These are phyloP conservation scores for Clonostachys solani DNA, from an alignment of 2,329 filamentous ascomycete species.

Conservation along the genomic window DNA sequence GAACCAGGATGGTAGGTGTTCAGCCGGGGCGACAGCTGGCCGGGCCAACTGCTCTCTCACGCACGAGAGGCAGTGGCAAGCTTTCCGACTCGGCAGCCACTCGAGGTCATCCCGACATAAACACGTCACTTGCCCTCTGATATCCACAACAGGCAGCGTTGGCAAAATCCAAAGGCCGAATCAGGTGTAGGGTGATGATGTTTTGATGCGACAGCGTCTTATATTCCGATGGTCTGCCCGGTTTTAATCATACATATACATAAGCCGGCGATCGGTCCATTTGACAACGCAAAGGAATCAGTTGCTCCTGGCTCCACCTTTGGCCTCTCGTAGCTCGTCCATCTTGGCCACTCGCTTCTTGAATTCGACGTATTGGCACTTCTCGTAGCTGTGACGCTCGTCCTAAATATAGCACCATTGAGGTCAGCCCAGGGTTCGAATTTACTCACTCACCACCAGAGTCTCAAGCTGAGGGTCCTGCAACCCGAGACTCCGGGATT, in stretches of 20 bases:
- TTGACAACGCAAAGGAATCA: conserved; percentile 23
- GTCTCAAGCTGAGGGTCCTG: background rate
- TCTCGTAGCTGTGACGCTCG: conserved; percentile 97
- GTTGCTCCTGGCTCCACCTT: conserved; percentile 82
- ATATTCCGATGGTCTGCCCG: no score
- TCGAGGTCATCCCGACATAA: no score
- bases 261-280: no score
- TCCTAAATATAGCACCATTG: conserved; percentile 49
- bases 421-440: background rate
- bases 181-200: background rate
- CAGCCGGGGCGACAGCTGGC: no score
- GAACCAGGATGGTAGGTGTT: no score
- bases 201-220: background rate
- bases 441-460: background rate
- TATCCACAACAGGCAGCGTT: no score
- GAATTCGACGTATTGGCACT: conserved; percentile 99
- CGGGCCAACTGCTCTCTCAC: no score
- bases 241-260: no score
- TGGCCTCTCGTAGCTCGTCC: conserved; percentile 87
- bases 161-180: no score
- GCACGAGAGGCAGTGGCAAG: no score
- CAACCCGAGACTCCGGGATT: background rate
- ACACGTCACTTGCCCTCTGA: no score
- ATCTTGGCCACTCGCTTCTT: conserved; percentile 98
- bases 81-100: no score